Percentiles rank a stretch among this genome's conserved stretches.
These are phyloP conservation scores for Lyophyllum semitale DNA, from an alignment of 768 basidiomycete species.

Conservation along the genomic window DNA sequence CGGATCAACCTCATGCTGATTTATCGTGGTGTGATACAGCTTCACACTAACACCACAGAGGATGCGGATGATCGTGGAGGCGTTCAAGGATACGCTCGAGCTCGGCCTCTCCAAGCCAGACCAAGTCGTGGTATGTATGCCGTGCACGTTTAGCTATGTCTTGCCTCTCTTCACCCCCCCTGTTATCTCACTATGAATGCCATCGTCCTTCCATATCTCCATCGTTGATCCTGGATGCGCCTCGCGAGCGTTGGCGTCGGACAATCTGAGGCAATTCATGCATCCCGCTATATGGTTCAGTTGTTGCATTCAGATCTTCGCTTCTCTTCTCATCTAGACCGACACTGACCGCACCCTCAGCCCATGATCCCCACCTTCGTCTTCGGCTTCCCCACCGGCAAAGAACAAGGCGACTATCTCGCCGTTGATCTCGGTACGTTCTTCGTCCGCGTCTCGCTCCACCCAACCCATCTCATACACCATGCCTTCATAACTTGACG, in stretches of 20 bases:
- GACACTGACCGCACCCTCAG: conserved; percentile 38
- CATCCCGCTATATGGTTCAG: not conserved
- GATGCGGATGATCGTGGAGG: conserved; percentile 96
- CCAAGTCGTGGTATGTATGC: conserved; percentile 80
- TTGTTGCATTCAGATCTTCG: not conserved
- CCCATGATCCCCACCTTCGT: conserved; percentile 98
- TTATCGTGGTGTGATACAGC: conserved; percentile 34
- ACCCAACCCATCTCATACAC: conserved; percentile 5
- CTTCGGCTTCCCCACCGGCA: conserved; percentile 91
- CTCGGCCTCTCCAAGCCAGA: conserved; percentile 78
- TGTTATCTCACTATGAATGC: conserved; percentile 2
- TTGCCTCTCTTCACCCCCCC: not conserved
- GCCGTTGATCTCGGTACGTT: conserved; percentile 84
- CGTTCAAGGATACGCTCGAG: conserved; percentile 92
- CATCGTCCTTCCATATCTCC: not conserved
- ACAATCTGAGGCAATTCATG: not conserved
- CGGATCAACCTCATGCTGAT: conserved; percentile 3
- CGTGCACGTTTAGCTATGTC: not conserved
- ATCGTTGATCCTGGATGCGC: not conserved
- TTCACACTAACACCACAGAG: conserved; percentile 88
- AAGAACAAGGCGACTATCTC: conserved; percentile 87
- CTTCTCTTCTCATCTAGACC: not conserved
- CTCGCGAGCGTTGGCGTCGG: not conserved
- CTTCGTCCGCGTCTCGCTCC: not conserved
- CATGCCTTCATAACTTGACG: not conserved